phyloP scores from a whole-genome alignment of 352 stramenopile species.

The Phytopythium cucurbitacearum region DNA sequence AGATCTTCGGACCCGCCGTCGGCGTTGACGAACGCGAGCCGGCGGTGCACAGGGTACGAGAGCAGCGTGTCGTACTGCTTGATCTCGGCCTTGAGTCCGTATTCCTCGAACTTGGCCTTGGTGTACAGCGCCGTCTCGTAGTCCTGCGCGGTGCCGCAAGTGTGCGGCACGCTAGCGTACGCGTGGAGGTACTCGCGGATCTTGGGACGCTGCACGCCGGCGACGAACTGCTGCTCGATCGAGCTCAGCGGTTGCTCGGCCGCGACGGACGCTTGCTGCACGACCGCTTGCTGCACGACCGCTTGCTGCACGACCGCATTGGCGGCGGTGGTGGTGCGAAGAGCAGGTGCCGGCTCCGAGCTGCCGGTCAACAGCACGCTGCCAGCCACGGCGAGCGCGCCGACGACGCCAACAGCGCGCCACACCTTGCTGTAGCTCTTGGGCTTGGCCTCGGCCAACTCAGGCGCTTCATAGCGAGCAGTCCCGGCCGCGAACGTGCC shows the following conservation, averaged over 20 bases:
- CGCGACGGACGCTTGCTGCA: neutral
- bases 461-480: neutral
- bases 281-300: neutral
- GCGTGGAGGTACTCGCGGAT: constrained; percentile 21
- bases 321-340: neutral
- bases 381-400: neutral
- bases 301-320: neutral
- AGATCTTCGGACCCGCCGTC: constrained; percentile 18
- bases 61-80: constrained; percentile 57
- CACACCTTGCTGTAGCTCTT: neutral
- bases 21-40: constrained; percentile 26
- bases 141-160: constrained; percentile 21
- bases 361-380: neutral
- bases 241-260: neutral
- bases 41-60: constrained; percentile 43
- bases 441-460: neutral
- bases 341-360: neutral
- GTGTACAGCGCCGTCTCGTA: constrained; percentile 32
- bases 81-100: constrained; percentile 49
- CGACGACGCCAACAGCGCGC: neutral
- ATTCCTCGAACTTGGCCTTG: constrained; percentile 17
- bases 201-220: constrained; percentile 14
- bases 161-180: constrained; percentile 31
- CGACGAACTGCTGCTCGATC: constrained; percentile 12
- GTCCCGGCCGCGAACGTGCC: constrained; percentile 4